Evolutionary conservation across 2,329 filamentous ascomycete genomes (phyloP).

Genomic region (Microdochium trichocladiopsis): DNA sequence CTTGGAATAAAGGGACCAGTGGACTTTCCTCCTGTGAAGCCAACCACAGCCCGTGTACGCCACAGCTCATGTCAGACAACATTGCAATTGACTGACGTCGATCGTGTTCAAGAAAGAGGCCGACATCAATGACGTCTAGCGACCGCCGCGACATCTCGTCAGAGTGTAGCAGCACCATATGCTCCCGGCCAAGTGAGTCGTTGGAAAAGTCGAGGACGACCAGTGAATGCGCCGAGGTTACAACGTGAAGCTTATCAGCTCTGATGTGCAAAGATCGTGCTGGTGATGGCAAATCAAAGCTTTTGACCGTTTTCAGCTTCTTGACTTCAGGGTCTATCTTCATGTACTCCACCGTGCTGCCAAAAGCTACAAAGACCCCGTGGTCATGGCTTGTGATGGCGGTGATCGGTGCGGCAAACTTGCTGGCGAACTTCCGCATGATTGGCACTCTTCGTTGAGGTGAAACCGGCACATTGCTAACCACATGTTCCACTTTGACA

Average conservation of each 20-base stretch:
- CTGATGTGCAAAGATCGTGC: constrained; percentile 41
- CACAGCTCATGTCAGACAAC: constrained; percentile 38
- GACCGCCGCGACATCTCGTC: constrained; percentile 37
- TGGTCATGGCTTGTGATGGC: constrained; percentile 47
- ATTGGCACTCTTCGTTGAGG: neutral
- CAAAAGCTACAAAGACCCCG: constrained; percentile 48
- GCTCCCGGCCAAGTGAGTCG: constrained; percentile 22
- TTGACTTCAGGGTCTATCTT: constrained; percentile 42
- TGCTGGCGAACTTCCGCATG: neutral
- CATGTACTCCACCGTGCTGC: constrained; percentile 48
- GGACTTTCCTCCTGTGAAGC: constrained; percentile 33
- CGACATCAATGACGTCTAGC: constrained; percentile 38
- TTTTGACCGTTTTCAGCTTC: constrained; percentile 39
- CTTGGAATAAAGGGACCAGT: constrained; percentile 45
- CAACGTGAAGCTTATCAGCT: constrained; percentile 38
- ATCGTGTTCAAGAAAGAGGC: constrained; percentile 9
- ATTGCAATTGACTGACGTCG: constrained; percentile 34
- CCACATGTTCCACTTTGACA: constrained; percentile 38
- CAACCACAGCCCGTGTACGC: constrained; percentile 43
- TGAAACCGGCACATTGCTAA: constrained; percentile 11
- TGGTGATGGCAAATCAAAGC: constrained; percentile 43
- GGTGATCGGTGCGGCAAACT: constrained; percentile 35
- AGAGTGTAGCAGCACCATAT: constrained; percentile 33
- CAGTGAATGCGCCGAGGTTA: constrained; percentile 49
- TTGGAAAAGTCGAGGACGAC: constrained; percentile 42